phyloP scores from a whole-genome alignment of 78 protist species.

The Paratrimastix pyriformis region DNA sequence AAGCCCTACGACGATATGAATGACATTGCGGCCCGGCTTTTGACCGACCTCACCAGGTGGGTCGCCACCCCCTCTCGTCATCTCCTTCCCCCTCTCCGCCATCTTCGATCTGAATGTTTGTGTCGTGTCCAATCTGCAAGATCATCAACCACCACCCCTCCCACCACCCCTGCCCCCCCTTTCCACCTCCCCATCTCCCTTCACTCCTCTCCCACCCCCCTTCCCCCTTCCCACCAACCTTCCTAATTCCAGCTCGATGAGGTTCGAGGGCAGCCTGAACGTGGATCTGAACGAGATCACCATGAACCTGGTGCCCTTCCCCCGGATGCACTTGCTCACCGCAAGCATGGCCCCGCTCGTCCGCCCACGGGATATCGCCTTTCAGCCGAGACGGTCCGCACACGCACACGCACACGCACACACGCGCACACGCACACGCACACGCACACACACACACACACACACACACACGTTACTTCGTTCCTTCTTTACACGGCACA shows the following conservation, averaged over 20 bases:
- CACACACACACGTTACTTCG: too few species aligned
- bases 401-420: not conserved
- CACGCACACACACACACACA: too few species aligned
- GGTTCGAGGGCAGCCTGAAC: constrained; percentile 59
- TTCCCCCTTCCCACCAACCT: not conserved
- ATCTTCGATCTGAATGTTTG: too few species aligned
- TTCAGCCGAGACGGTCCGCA: not conserved
- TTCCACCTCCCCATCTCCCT: constrained; percentile 6
- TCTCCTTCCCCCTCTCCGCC: too few species aligned
- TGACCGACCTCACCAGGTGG: constrained; percentile 45
- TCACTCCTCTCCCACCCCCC: not conserved
- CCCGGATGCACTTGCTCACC: constrained; percentile 47
- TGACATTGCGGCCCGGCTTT: constrained; percentile 48
- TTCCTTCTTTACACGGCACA: too few species aligned
- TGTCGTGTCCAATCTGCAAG: not conserved
- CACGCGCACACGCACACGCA: not conserved
- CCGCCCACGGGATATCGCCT: not conserved
- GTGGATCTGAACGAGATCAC: constrained; percentile 72
- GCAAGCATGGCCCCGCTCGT: constrained; percentile 53
- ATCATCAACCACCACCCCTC: not conserved
- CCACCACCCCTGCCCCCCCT: not conserved
- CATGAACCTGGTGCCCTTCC: constrained; percentile 71
- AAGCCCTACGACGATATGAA: constrained; percentile 61
- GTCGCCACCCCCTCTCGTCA: not conserved
- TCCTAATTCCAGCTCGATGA: constrained; percentile 8